phyloP scores from a whole-genome alignment of 2,329 filamentous ascomycete genomes.

The Dothistroma pini region DNA sequence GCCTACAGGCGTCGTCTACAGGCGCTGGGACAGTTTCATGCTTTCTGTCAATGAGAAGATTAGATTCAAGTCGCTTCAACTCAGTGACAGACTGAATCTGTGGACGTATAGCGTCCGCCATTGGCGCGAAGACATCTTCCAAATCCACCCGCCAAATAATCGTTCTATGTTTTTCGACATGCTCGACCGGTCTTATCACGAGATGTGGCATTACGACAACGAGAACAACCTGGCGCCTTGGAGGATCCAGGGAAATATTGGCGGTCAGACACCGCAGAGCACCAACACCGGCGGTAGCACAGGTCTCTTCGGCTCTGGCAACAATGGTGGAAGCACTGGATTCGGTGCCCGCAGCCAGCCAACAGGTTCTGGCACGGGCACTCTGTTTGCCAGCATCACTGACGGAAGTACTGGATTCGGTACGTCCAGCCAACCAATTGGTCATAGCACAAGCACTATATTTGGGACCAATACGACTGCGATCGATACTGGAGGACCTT shows the following conservation, averaged over 20 bases:
- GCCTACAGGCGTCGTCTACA: background rate
- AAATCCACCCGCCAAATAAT: background rate
- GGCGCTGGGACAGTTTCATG: background rate
- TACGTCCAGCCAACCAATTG: too few relatives aligned
- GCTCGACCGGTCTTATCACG: background rate
- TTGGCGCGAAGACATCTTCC: background rate
- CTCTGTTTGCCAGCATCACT: background rate
- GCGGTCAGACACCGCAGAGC: background rate
- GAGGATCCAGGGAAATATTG: background rate
- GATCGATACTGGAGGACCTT: background rate
- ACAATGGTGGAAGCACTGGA: background rate
- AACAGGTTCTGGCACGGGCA: background rate
- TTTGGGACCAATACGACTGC: background rate
- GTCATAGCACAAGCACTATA: background rate
- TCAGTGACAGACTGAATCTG: background rate
- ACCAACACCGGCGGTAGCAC: background rate
- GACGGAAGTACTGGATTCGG: background rate
- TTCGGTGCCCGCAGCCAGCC: too few relatives aligned
- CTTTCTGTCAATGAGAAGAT: background rate
- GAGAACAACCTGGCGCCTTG: background rate
- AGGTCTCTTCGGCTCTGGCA: background rate
- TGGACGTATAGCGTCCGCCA: background rate
- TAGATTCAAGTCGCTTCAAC: background rate
- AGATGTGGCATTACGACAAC: background rate
- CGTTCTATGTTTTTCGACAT: background rate